Percentiles rank a stretch among this genome's conserved stretches.
Conservation (phyloP, 345 rosid species). For the Camelina laxa region DNA sequence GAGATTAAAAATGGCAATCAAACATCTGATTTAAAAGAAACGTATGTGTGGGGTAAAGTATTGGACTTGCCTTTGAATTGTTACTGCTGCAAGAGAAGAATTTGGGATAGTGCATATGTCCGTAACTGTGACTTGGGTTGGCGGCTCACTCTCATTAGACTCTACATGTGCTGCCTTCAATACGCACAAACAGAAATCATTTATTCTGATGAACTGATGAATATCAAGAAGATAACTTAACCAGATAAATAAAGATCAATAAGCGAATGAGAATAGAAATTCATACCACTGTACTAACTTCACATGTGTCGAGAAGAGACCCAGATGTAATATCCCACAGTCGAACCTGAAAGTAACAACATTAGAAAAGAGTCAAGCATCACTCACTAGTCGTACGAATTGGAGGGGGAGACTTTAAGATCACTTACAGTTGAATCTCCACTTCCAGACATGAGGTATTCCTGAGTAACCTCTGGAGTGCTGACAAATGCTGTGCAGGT, state of each 20-base stretch:
- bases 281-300: slow-evolving; percentile 68
- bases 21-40: slow-evolving; percentile 22
- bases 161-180: slow-evolving; percentile 61
- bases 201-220: background rate
- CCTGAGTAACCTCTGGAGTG: slow-evolving; percentile 57
- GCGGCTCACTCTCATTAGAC: slow-evolving; percentile 55
- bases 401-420: slow-evolving; percentile 19
- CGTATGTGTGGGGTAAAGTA: background rate
- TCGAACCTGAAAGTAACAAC: slow-evolving; percentile 62
- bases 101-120: slow-evolving; percentile 64
- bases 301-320: slow-evolving; percentile 82
- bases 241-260: background rate
- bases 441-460: slow-evolving; percentile 88
- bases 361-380: slow-evolving; percentile 14
- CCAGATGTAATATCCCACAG: slow-evolving; percentile 87
- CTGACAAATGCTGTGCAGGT: slow-evolving; percentile 74
- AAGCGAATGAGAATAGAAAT: background rate
- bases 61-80: slow-evolving; percentile 69
- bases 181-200: slow-evolving; percentile 38
- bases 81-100: slow-evolving; percentile 63
- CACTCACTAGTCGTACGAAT: background rate
- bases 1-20: slow-evolving; percentile 10
- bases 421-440: slow-evolving; percentile 89
- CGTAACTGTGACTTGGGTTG: slow-evolving; percentile 54
- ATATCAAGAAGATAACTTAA: slow-evolving; percentile 16